These are phyloP conservation scores for Vitis rotundifolia DNA, from an alignment of 164 flowering plant genomes.

Conservation along the genomic window DNA sequence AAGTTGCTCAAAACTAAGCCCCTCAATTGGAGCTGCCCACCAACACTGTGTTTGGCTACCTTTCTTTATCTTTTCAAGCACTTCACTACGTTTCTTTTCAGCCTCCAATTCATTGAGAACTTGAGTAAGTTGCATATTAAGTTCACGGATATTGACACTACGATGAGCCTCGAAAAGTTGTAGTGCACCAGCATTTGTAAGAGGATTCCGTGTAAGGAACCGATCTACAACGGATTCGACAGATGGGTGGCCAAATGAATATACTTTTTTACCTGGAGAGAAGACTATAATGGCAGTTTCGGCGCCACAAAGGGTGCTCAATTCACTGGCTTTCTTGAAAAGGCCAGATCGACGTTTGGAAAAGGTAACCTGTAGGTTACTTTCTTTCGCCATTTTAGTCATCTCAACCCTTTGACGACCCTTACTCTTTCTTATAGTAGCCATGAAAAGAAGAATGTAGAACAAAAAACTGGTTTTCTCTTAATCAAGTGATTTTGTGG, in stretches of 20 bases:
- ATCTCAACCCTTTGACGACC: constrained; percentile 18
- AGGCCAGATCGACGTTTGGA: constrained; percentile 48
- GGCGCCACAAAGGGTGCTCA: constrained; percentile 36
- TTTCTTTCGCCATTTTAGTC: constrained; percentile 19
- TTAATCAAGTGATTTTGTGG: no score
- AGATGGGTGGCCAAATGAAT: constrained; percentile 40
- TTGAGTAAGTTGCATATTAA: constrained; percentile 16
- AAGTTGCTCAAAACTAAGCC: constrained; percentile 6
- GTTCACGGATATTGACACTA: constrained; percentile 17
- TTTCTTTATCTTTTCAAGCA: constrained; percentile 7
- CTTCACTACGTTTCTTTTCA: constrained; percentile 20
- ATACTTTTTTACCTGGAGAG: constrained; percentile 35
- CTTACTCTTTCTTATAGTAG: constrained; percentile 3
- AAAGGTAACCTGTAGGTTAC: constrained; percentile 38
- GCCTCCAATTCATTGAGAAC: constrained; percentile 5
- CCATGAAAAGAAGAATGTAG: neutral
- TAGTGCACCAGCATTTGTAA: constrained; percentile 5
- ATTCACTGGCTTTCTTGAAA: constrained; percentile 53
- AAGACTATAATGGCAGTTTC: constrained; percentile 38
- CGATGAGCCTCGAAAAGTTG: constrained; percentile 23
- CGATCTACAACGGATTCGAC: constrained; percentile 33
- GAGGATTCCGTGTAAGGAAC: constrained; percentile 13
- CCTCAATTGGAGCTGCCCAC: constrained; percentile 23
- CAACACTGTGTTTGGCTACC: constrained; percentile 7
- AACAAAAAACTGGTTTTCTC: no score